Evolutionary conservation across 306 rosid genomes (phyloP).

Genomic region (Cercis canadensis): DNA sequence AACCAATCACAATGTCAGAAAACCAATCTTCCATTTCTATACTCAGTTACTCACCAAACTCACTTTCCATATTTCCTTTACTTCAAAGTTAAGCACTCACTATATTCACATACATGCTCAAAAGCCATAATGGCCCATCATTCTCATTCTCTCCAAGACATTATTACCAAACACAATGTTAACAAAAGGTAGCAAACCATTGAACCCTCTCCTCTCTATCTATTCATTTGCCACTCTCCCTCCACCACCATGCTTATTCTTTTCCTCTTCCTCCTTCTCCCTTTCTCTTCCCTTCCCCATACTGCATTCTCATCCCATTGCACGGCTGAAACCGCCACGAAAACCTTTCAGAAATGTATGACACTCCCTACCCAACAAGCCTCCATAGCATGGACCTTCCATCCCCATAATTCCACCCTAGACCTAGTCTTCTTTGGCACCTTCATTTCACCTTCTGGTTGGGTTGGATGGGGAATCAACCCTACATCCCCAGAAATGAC

Average conservation of each 20-base stretch:
- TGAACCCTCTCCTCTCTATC: conserved; percentile 19
- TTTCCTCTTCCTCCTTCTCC: conserved; percentile 41
- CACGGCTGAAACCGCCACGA: conserved; percentile 60
- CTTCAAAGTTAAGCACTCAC: conserved; percentile 81
- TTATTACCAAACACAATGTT: conserved; percentile 48
- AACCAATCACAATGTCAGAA: conserved; percentile 24
- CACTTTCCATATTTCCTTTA: conserved; percentile 44
- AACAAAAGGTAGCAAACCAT: conserved; percentile 44
- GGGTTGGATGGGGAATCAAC: conserved; percentile 96
- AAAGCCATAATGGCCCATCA: conserved; percentile 45
- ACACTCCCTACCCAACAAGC: conserved; percentile 89
- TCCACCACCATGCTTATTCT: conserved; percentile 45
- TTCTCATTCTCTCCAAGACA: conserved; percentile 22
- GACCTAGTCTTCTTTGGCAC: conserved; percentile 83
- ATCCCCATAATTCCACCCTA: conserved; percentile 68
- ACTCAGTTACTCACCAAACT: conserved; percentile 53
- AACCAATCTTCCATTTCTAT: background rate
- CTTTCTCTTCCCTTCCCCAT: conserved; percentile 39
- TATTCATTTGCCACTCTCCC: conserved; percentile 11
- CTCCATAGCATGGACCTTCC: conserved; percentile 97
- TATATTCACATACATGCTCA: conserved; percentile 27
- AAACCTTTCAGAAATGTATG: conserved; percentile 78
- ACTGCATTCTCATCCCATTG: conserved; percentile 67
- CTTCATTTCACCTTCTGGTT: conserved; percentile 97
- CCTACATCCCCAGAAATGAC: conserved; percentile 83